Percentiles rank a stretch among this genome's conserved stretches.
Evolutionary conservation across 106 monocot species (phyloP).

Genomic region (Apostasia ramifera): DNA sequence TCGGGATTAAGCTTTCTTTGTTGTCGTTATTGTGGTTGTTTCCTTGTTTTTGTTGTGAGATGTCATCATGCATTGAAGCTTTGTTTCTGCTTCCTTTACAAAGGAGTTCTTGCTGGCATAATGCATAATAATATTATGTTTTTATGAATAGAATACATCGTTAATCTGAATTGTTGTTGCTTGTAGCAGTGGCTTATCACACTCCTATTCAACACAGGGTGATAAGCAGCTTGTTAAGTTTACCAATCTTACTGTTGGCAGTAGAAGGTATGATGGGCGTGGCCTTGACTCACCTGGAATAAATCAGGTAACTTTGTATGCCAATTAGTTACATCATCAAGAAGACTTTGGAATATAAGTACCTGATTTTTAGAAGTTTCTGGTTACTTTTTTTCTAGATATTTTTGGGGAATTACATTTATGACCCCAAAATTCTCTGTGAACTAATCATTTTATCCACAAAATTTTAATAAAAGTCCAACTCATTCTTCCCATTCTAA

Average conservation of each 20-base stretch:
- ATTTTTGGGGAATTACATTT: not conserved
- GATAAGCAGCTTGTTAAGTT: conserved; percentile 68
- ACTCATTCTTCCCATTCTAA: no score
- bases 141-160: no score
- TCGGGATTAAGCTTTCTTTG: no score
- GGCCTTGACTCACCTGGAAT: conserved; percentile 43
- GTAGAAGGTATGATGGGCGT: conserved; percentile 43
- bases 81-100: conserved; percentile 2
- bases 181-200: conserved; percentile 65
- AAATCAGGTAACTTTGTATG: conserved; percentile 31
- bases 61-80: not conserved
- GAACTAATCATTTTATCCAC: no score
- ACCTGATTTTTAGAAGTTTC: not conserved
- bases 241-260: conserved; percentile 49
- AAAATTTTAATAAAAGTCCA: no score
- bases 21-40: no score
- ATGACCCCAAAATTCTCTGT: no score
- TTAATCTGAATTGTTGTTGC: not conserved
- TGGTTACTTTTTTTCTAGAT: not conserved
- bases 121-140: not conserved
- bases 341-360: not conserved
- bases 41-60: no score
- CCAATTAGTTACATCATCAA: not conserved
- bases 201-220: conserved; percentile 63
- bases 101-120: not conserved